Percentiles rank a stretch among this genome's conserved stretches.
Evolutionary conservation across 768 basidiomycete species (phyloP).

Genomic region (Lactifluus subvellereus): DNA sequence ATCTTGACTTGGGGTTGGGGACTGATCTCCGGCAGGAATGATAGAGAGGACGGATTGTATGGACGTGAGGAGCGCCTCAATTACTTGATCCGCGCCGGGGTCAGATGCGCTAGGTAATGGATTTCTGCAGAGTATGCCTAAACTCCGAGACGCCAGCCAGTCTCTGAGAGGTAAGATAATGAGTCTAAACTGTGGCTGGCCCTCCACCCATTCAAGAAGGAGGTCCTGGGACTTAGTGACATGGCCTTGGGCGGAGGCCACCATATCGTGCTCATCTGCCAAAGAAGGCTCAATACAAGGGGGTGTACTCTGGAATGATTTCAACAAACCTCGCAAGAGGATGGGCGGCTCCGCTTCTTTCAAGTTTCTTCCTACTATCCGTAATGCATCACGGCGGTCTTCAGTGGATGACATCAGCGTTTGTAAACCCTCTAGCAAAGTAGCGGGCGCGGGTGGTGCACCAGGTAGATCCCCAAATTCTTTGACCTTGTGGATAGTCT

Average conservation of each 20-base stretch:
- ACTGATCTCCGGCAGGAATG: slow-evolving; percentile 32
- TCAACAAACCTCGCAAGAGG: slow-evolving; percentile 15
- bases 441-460: not conserved
- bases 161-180: slow-evolving; percentile 32
- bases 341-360: not conserved
- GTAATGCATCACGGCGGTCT: not conserved
- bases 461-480: slow-evolving; percentile 10
- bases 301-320: not conserved
- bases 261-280: slow-evolving; percentile 14
- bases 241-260: slow-evolving; percentile 10
- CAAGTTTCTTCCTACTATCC: not conserved
- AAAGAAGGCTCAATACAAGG: not conserved
- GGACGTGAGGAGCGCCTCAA: slow-evolving; percentile 59
- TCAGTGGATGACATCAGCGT: slow-evolving; percentile 7
- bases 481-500: slow-evolving; percentile 13
- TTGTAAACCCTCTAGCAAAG: slow-evolving; percentile 7
- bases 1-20: slow-evolving; percentile 35
- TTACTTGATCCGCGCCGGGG: slow-evolving; percentile 37
- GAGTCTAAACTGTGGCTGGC: slow-evolving; percentile 28
- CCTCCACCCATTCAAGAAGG: slow-evolving; percentile 15
- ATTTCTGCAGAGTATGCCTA: not conserved
- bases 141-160: slow-evolving; percentile 29
- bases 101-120: not conserved
- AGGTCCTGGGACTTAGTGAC: not conserved
- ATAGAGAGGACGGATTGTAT: slow-evolving; percentile 54